Evolutionary conservation across 2,329 filamentous ascomycete species (phyloP).

Genomic region (Apiospora phragmitis): DNA sequence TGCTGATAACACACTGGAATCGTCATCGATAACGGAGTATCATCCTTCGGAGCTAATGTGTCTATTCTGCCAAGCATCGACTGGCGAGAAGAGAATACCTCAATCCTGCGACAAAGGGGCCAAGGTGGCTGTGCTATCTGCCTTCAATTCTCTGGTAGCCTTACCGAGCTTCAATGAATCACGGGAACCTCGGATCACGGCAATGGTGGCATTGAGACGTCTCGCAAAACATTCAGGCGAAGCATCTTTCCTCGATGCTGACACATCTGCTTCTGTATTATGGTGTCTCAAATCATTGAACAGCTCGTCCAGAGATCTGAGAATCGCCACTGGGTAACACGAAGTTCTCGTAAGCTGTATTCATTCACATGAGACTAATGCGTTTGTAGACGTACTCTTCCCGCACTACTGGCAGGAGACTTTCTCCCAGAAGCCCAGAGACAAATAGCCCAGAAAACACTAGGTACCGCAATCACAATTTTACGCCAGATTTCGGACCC

Average conservation of each 20-base stretch:
- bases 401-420: constrained; percentile 11
- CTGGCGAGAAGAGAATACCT: constrained; percentile 10
- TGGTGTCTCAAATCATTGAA: constrained; percentile 81
- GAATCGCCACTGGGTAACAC: constrained; percentile 74
- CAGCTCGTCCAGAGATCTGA: constrained; percentile 82
- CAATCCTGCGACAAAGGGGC: constrained; percentile 22
- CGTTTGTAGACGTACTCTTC: constrained; percentile 56
- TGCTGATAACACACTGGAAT: constrained; percentile 44
- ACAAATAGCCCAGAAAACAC: neutral
- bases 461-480: constrained; percentile 61
- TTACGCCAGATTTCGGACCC: constrained; percentile 71
- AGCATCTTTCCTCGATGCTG: constrained; percentile 63
- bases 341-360: neutral
- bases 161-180: constrained; percentile 50
- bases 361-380: neutral
- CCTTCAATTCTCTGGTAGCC: constrained; percentile 49
- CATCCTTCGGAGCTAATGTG: constrained; percentile 21
- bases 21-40: constrained; percentile 6
- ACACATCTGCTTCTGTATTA: constrained; percentile 68
- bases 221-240: constrained; percentile 67
- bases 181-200: constrained; percentile 64
- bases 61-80: constrained; percentile 21
- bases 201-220: constrained; percentile 70
- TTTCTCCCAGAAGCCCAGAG: neutral
- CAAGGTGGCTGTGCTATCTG: constrained; percentile 41